Conservation (phyloP, 169 alveolate species). For the Plasmodium gallinaceum region DNA sequence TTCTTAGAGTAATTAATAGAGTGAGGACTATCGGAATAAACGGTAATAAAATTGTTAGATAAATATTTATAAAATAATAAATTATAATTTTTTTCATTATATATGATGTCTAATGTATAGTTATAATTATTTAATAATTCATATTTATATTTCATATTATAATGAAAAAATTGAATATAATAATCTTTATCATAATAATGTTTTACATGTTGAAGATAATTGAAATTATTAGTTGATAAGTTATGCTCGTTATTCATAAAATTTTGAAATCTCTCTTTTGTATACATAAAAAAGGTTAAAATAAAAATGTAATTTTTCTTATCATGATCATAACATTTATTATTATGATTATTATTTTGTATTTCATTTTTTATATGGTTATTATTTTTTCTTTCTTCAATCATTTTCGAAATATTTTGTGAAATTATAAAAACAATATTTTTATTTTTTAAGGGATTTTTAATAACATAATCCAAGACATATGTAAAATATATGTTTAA, state of each 20-base stretch:
- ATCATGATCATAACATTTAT: neutral
- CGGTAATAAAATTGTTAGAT: slow-evolving; percentile 13
- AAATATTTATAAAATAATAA: slow-evolving; percentile 45
- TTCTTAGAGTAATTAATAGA: slow-evolving; percentile 11
- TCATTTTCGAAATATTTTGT: slow-evolving; percentile 9
- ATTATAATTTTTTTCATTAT: slow-evolving; percentile 13
- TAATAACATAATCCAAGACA: slow-evolving; percentile 14
- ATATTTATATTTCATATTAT: slow-evolving; percentile 30
- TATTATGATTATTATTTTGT: neutral
- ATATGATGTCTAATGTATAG: slow-evolving; percentile 21
- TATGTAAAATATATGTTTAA: slow-evolving; percentile 35
- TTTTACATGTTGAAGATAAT: neutral
- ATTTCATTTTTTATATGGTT: neutral
- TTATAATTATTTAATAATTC: slow-evolving; percentile 12
- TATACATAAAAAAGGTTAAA: slow-evolving; percentile 32
- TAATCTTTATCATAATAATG: slow-evolving; percentile 13
- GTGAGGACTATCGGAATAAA: slow-evolving; percentile 7
- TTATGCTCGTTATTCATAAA: neutral
- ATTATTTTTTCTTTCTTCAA: neutral
- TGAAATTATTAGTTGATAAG: neutral
- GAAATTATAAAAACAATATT: slow-evolving; percentile 8
- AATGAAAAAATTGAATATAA: slow-evolving; percentile 20
- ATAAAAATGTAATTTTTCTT: neutral
- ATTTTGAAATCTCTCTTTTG: neutral
- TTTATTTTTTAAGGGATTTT: slow-evolving; percentile 2